Evolutionary conservation across 164 flowering plant species (phyloP).

Genomic region (Liriodendron chinense): DNA sequence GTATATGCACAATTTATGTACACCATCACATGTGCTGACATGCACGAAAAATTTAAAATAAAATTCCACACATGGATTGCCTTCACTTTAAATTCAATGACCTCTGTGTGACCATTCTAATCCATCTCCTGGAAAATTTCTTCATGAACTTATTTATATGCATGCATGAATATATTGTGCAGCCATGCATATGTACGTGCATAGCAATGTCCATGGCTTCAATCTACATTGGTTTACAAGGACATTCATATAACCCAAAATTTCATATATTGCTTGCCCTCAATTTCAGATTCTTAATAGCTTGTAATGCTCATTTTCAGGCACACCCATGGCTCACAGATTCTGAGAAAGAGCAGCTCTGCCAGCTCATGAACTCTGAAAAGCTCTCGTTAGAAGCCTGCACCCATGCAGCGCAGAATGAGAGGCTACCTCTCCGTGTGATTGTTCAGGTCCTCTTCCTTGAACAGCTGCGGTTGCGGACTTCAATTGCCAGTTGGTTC

Average conservation of each 20-base stretch:
- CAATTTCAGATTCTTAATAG: not conserved
- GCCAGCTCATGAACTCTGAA: constrained; percentile 72
- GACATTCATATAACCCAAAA: not conserved
- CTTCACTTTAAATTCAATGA: no score
- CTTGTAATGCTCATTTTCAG: constrained; percentile 23
- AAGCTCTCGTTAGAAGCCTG: constrained; percentile 68
- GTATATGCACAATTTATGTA: no score
- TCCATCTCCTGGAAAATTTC: no score
- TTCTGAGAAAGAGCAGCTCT: constrained; percentile 57
- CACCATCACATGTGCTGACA: no score
- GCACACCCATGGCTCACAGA: constrained; percentile 69
- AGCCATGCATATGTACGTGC: not conserved
- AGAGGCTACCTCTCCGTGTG: constrained; percentile 62
- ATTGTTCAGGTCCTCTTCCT: constrained; percentile 68
- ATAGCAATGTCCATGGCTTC: not conserved
- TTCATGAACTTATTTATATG: no score
- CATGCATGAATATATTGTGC: not conserved
- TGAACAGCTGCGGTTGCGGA: constrained; percentile 62
- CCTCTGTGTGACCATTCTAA: no score
- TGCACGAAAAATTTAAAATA: no score
- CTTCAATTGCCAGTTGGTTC: constrained; percentile 62
- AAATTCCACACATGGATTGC: no score
- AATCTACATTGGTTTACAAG: not conserved
- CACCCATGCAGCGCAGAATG: constrained; percentile 75
- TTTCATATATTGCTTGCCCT: not conserved